Base-by-base conservation (phyloP, 2,329 filamentous ascomycete species). In the Trichophyton simii region DNA sequence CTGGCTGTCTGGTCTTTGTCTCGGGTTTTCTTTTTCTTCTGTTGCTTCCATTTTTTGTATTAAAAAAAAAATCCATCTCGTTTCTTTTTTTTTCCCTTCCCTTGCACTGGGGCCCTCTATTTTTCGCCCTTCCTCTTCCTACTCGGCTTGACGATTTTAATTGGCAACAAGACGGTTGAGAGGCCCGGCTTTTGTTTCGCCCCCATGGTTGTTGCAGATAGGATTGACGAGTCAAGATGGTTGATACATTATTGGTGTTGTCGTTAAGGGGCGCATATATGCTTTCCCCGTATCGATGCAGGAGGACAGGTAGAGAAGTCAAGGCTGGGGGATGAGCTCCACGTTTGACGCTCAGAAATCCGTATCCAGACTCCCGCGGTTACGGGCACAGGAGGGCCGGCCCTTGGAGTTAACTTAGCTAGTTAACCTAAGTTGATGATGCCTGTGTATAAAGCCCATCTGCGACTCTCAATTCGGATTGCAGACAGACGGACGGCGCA, bases 1-100 rank as follows among this genome's bases (percentile, higher is more conserved):
- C 9, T 13, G 9, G 9, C 28, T 55, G 52, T 55, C 52, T 55
- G 52, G 52, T 55, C 52, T 36, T 55, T 55, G 52, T 55, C 52
- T 55, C 52, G 31, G 31, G 52, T 55, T 55, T 55, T 36, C 52
- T 55, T 55, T 55, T 55, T 55, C 28, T 36, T 38, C 34, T 38
- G 28, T 38, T 38, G 11, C 34, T 38, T 38, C 34, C 34, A 13
- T 38, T 28, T 36, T 15, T 34, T 7, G 48, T 28, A 54, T 22
- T 31, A 7, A 7, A 31, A 31, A 22, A 22, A 22, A 22, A 22
- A 22, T 22, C 2, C 6, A 28, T 31, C 13, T n/a, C 31, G 5
- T 18, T n/a, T 36, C 28, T 44, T 15, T 58, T 41, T 41, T 41
- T 15, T 41, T 15, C 8, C 15, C 18, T 41, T 42, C 18, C 22